Evolutionary conservation across 1,284 basidiomycete species (phyloP).

Genomic region (Trichosporon sp.): DNA sequence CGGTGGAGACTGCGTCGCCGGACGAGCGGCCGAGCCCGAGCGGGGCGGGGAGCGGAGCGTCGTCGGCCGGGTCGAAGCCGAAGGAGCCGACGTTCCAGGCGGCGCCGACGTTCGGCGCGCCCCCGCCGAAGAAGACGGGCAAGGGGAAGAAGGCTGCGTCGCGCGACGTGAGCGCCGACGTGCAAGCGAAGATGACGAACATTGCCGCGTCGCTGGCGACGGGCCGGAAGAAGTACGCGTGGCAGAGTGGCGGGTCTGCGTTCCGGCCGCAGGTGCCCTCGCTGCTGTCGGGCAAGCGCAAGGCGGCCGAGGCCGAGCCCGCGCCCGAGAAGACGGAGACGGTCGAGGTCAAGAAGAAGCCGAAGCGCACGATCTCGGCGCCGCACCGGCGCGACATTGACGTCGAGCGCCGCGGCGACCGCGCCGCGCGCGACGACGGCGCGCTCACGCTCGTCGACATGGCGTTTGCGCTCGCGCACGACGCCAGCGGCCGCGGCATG

Average conservation of each 20-base stretch:
- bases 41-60: neutral
- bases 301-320: conserved; percentile 8
- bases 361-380: conserved; percentile 11
- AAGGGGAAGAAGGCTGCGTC: conserved; percentile 18
- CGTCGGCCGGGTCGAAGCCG: conserved; percentile 4
- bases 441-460: conserved; percentile 40
- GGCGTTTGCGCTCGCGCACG: conserved; percentile 42
- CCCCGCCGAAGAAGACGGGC: conserved; percentile 10
- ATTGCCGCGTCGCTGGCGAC: conserved; percentile 26
- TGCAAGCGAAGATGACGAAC: conserved; percentile 42
- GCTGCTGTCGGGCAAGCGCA: conserved; percentile 19
- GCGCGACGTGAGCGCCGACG: conserved; percentile 34
- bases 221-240: conserved; percentile 34
- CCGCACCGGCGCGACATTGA: conserved; percentile 18
- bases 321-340: neutral
- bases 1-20: neutral
- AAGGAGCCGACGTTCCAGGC: conserved; percentile 18
- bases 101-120: conserved; percentile 21
- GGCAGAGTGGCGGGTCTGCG: conserved; percentile 30
- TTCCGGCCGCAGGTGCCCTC: conserved; percentile 18
- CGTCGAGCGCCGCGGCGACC: conserved; percentile 16
- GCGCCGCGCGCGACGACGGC: conserved; percentile 31
- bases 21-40: conserved; percentile 9
- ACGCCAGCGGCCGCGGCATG: conserved; percentile 30
- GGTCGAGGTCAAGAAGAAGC: conserved; percentile 20